phyloP scores from a whole-genome alignment of 1,284 basidiomycete genomes.

The Kwoniella shivajii region DNA sequence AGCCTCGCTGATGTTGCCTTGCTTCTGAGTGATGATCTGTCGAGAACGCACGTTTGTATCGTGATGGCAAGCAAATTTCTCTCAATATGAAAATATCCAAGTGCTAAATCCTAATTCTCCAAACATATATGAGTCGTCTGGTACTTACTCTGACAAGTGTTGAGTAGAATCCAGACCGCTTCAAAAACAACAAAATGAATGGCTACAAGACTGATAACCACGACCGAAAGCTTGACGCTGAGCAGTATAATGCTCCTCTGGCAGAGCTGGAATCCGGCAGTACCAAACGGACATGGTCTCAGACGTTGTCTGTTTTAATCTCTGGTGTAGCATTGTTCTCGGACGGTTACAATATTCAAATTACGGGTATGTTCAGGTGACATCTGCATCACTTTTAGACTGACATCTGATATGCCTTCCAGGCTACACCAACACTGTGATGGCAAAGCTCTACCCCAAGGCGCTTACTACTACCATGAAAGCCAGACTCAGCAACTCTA shows the following conservation, averaged over 20 bases:
- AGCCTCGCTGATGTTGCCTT: too few species aligned
- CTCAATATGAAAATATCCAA: too few species aligned
- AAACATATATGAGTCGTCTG: too few species aligned
- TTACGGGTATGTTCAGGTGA: conserved; percentile 22
- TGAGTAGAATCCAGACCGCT: too few species aligned
- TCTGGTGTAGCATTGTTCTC: conserved; percentile 33
- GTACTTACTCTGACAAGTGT: too few species aligned
- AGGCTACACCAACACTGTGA: conserved; percentile 18
- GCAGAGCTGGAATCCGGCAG: conserved; percentile 6
- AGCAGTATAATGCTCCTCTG: conserved; percentile 3
- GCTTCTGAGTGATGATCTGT: too few species aligned
- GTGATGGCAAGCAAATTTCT: too few species aligned
- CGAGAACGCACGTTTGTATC: too few species aligned
- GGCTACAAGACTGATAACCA: neutral
- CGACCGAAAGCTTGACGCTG: neutral
- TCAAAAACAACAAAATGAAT: neutral
- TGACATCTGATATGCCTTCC: neutral
- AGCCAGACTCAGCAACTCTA: conserved; percentile 34
- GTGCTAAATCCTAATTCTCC: too few species aligned
- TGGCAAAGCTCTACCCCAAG: conserved; percentile 25
- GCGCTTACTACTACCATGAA: conserved; percentile 25
- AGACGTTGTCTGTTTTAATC: conserved; percentile 23
- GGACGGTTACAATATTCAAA: conserved; percentile 38
- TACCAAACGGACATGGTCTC: conserved; percentile 9
- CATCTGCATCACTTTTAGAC: neutral